Evolutionary conservation across 2,329 filamentous ascomycete genomes (phyloP).

Genomic region (Fusarium graminum): DNA sequence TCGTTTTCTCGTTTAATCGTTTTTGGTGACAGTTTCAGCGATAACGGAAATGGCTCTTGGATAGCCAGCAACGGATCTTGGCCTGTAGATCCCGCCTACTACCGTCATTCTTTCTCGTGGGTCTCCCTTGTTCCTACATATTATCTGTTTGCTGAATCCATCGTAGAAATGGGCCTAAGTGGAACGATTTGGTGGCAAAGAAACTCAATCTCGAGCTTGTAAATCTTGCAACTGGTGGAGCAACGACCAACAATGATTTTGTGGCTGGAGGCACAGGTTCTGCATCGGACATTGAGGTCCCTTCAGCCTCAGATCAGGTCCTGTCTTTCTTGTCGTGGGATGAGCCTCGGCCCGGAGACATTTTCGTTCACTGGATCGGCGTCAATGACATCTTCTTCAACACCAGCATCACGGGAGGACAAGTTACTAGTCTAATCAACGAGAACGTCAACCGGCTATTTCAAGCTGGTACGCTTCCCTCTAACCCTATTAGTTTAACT

Average conservation of each 20-base stretch:
- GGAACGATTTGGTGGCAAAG: constrained; percentile 28
- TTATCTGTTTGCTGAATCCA: rapidly evolving
- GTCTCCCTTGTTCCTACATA: rapidly evolving
- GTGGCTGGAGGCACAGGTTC: constrained; percentile 31
- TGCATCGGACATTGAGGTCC: constrained; percentile 25
- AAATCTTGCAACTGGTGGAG: constrained; percentile 34
- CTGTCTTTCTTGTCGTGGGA: constrained; percentile 18
- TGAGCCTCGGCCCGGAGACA: constrained; percentile 3
- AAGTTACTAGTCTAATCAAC: constrained; percentile 25
- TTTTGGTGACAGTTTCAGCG: constrained; percentile 41
- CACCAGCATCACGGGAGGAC: constrained; percentile 26
- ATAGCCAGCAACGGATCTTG: constrained; percentile 34
- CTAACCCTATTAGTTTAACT: rapidly evolving
- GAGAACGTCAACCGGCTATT: constrained; percentile 16
- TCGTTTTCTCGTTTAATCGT: constrained; percentile 20
- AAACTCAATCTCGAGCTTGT: constrained; percentile 23
- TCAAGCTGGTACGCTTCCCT: constrained; percentile 8
- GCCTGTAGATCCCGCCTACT: constrained; percentile 37
- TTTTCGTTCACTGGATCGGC: constrained; percentile 39
- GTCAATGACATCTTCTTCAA: constrained; percentile 37
- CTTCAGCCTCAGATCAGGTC: constrained; percentile 29
- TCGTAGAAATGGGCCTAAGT: constrained; percentile 20
- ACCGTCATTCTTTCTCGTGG: constrained; percentile 34
- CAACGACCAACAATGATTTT: constrained; percentile 28
- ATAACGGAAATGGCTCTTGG: constrained; percentile 39